These are phyloP conservation scores for Centrapalus pauciflorus DNA, from an alignment of 129 eudicot species.

Conservation along the genomic window DNA sequence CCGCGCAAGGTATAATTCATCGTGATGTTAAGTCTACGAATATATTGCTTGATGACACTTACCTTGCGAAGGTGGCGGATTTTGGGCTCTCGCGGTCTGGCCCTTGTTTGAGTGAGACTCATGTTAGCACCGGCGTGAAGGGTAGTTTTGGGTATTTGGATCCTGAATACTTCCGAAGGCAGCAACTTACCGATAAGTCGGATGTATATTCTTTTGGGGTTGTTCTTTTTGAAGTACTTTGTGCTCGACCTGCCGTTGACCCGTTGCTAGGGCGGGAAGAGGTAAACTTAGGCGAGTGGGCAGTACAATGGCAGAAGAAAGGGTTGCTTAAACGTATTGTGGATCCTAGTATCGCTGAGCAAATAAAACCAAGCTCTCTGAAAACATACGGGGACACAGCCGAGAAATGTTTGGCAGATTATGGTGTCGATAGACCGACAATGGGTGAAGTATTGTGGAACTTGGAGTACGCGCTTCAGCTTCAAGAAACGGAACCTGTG, in stretches of 20 bases:
- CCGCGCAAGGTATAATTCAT: slow-evolving; percentile 76
- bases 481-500: slow-evolving; percentile 44
- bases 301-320: slow-evolving; percentile 58
- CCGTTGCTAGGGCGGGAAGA: slow-evolving; percentile 59
- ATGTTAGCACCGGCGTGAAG: slow-evolving; percentile 79
- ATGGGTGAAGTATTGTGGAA: slow-evolving; percentile 95
- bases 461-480: slow-evolving; percentile 71
- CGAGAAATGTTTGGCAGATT: slow-evolving; percentile 79
- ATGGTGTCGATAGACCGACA: slow-evolving; percentile 81
- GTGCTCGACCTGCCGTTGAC: slow-evolving; percentile 78
- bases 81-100: slow-evolving; percentile 79
- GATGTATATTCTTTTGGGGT: slow-evolving; percentile 85
- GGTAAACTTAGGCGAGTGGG: slow-evolving; percentile 85
- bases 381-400: slow-evolving; percentile 61
- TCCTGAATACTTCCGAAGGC: slow-evolving; percentile 74
- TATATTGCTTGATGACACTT: slow-evolving; percentile 57
- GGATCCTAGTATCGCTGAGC: slow-evolving; percentile 43
- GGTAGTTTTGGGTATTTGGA: slow-evolving; percentile 84
- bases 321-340: slow-evolving; percentile 49
- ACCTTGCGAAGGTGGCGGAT: slow-evolving; percentile 75
- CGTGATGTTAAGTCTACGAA: slow-evolving; percentile 82
- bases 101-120: slow-evolving; percentile 73
- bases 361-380: slow-evolving; percentile 45
- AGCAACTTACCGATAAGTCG: slow-evolving; percentile 67
- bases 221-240: slow-evolving; percentile 66